A percentile compares a stretch with the other conserved stretches of the same genome.
These are phyloP conservation scores for Trichosporon ovoides DNA, from an alignment of 1,284 basidiomycete species.

Conservation along the genomic window DNA sequence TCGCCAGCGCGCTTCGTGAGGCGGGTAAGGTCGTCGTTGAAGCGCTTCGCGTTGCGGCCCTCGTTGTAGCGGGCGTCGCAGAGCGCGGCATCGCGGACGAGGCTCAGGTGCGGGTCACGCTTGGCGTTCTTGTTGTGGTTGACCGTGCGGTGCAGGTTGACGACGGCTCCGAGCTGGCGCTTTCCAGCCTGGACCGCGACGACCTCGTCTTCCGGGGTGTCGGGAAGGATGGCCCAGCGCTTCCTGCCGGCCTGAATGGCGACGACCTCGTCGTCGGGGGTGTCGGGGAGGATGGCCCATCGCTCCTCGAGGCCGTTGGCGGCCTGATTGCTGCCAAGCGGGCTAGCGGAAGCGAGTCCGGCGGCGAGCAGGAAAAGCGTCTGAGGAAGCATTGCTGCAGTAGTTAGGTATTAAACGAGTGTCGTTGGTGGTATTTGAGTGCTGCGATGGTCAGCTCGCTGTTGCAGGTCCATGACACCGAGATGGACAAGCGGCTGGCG, in stretches of 20 bases:
- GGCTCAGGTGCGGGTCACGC: constrained; percentile 25
- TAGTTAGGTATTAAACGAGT: neutral
- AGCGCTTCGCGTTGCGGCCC: constrained; percentile 22
- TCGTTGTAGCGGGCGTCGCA: constrained; percentile 37
- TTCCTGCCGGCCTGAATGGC: neutral
- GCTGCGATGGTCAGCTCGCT: neutral
- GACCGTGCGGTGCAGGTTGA: constrained; percentile 1
- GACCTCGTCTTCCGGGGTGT: neutral
- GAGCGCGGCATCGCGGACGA: constrained; percentile 34
- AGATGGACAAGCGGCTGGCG: neutral
- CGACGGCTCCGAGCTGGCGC: constrained; percentile 23
- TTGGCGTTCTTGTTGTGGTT: constrained; percentile 23
- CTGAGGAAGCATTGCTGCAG: constrained; percentile 1
- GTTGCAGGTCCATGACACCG: neutral
- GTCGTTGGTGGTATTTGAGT: neutral
- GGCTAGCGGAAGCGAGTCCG: neutral
- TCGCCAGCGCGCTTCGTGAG: constrained; percentile 8
- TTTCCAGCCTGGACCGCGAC: neutral
- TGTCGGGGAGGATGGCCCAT: constrained; percentile 5
- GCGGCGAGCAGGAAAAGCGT: constrained; percentile 1
- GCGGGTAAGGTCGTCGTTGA: constrained; percentile 9
- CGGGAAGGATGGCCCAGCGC: constrained; percentile 8
- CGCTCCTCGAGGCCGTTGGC: neutral
- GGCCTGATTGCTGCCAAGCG: neutral
- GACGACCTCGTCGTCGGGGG: neutral